Evolutionary conservation across 345 rosid species (phyloP).

Genomic region (Populus euphratica): DNA sequence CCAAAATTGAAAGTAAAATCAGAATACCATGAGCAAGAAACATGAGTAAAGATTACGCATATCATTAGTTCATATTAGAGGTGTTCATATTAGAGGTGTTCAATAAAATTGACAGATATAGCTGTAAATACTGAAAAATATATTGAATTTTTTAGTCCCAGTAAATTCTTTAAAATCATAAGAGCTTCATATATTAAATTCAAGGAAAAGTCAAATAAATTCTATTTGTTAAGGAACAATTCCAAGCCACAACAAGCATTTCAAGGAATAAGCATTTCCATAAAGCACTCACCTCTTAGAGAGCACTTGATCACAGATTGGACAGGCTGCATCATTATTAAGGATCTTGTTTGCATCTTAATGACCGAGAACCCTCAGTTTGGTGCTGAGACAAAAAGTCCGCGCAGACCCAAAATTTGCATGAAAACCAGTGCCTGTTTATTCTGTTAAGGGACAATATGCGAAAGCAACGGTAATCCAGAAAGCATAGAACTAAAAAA

Average conservation of each 20-base stretch:
- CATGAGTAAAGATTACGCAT: neutral
- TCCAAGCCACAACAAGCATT: slow-evolving; percentile 1
- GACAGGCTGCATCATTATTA: slow-evolving; percentile 83
- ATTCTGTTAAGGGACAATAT: slow-evolving; percentile 40
- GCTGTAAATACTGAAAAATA: neutral
- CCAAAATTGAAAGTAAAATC: slow-evolving; percentile 16
- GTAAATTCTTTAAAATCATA: neutral
- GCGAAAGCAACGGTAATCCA: slow-evolving; percentile 13
- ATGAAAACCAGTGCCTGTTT: slow-evolving; percentile 76
- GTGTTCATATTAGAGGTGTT: neutral
- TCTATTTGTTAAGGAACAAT: neutral
- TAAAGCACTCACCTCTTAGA: slow-evolving; percentile 64
- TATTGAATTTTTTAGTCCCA: too few relatives aligned
- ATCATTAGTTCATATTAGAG: neutral
- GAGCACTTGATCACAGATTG: slow-evolving; percentile 91
- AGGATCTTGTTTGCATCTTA: slow-evolving; percentile 91
- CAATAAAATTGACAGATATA: neutral
- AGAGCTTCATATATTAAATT: neutral
- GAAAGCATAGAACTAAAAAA: neutral
- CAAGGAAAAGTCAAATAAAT: neutral
- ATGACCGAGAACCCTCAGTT: too few relatives aligned
- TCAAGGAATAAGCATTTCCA: neutral
- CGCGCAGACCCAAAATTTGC: too few relatives aligned
- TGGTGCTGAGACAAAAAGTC: too few relatives aligned
- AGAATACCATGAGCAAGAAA: neutral